Evolutionary conservation across 805 yeast species (phyloP), one percentile per base, ranked within the genome.

Genomic region (Candida boidinii): DNA sequence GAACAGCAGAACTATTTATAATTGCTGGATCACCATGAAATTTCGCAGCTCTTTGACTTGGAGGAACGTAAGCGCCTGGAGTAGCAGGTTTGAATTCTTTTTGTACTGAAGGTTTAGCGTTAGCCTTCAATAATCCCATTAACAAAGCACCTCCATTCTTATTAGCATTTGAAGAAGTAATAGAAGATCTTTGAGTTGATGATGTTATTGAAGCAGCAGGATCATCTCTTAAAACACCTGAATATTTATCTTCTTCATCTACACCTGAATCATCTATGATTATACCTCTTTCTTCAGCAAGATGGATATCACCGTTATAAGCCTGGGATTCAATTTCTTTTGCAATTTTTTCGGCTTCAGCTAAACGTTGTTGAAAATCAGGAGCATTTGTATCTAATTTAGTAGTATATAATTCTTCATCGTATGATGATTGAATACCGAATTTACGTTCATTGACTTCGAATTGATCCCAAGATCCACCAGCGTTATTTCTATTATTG

Each of bases 241-340:
- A 86, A 52, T 88, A 92, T 57, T 83, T 83, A 56, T 88, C 96
- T 56, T 92, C 98, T 60, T 92, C 98, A 56, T 92, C 97, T 44
- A 84, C 44, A 13, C 94, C 95, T 38, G 82, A 73, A 49, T 84
- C 95, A 52, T 84, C 95, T 24, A 81, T 70, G 13, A 54, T 48
- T 12, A 76, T 40, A 17, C 95, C 95, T 54, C 98, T 76, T 56
- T 90, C 98, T 54, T 90, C 98, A 41, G 94, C 90, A 17, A 88
- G 42, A 53, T 92, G 97, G 19, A 73, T 60, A 50, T 84, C 87
- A 18, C 79, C 80, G 17, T 79, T 68, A 33, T 65, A 53, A 6
- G 70, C 64, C 45, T 74, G 80, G 25, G 69, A 58, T 55, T 83
- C 92, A 46, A 90, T 90, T 51, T 92, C 97, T 29, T 63, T 67